Percentiles rank a stretch among this genome's conserved stretches.
Conservation (phyloP, 495 filamentous ascomycete genomes). For the Penicillium manginii region DNA sequence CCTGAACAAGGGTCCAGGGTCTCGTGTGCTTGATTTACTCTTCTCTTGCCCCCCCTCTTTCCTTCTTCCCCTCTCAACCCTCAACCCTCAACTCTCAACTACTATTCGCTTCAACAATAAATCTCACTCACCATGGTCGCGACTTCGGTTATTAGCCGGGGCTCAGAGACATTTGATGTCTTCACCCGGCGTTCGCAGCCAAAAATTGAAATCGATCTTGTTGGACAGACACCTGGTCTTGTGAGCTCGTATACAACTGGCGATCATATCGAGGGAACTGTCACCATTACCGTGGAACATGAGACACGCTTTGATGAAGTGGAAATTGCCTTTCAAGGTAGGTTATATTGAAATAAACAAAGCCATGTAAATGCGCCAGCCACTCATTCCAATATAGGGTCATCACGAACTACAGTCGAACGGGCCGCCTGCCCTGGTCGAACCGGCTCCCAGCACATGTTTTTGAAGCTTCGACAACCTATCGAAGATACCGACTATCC, state of each 20-base stretch:
- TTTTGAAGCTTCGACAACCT: conserved; percentile 84
- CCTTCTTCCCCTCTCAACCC: neutral
- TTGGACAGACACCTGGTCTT: conserved; percentile 38
- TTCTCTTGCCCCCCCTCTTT: neutral
- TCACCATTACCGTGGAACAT: conserved; percentile 59
- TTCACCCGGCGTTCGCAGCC: conserved; percentile 35
- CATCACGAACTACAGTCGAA: conserved; percentile 55
- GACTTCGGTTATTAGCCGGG: conserved; percentile 32
- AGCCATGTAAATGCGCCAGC: neutral
- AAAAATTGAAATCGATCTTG: conserved; percentile 40
- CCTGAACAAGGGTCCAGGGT: conserved; percentile 2
- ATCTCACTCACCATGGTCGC: conserved; percentile 21
- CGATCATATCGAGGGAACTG: conserved; percentile 62
- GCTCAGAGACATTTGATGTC: conserved; percentile 34
- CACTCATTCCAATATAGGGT: conserved; percentile 36
- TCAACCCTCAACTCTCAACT: neutral
- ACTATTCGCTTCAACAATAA: neutral
- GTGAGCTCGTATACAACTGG: conserved; percentile 60
- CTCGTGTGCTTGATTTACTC: neutral
- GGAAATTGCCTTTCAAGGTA: conserved; percentile 81
- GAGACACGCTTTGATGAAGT: conserved; percentile 80
- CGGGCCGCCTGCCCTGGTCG: conserved; percentile 52
- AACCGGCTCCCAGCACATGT: conserved; percentile 61
- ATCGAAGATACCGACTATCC: conserved; percentile 71
- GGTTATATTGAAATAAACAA: conserved; percentile 22